Conservation (phyloP, 495 filamentous ascomycete genomes). For the Bryoglossum gracile region DNA sequence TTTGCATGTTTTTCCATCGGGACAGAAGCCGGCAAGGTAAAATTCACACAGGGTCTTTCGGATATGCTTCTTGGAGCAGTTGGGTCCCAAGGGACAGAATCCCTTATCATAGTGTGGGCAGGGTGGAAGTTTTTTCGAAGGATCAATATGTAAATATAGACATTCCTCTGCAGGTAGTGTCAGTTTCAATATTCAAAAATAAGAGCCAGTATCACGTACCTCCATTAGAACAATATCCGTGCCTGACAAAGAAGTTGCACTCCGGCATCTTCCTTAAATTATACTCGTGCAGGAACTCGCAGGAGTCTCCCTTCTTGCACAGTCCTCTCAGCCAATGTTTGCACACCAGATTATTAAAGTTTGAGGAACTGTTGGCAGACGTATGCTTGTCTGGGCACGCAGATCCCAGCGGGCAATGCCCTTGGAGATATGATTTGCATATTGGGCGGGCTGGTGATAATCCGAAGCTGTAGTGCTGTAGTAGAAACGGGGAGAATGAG, state of each 20-base stretch:
- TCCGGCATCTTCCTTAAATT: conserved; percentile 97
- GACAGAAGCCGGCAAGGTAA: conserved; percentile 93
- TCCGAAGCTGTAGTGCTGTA: conserved; percentile 67
- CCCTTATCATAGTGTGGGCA: conserved; percentile 95
- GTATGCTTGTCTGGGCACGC: conserved; percentile 63
- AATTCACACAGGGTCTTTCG: conserved; percentile 68
- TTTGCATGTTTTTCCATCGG: conserved; percentile 69
- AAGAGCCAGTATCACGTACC: conserved; percentile 9
- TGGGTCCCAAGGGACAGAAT: conserved; percentile 84
- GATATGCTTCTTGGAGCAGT: conserved; percentile 82
- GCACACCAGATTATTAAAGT: conserved; percentile 75
- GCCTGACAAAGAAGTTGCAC: conserved; percentile 84
- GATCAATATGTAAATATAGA: conserved; percentile 89
- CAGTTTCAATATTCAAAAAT: neutral
- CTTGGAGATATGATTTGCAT: conserved; percentile 74
- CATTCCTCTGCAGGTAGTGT: conserved; percentile 60
- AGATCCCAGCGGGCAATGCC: conserved; percentile 71
- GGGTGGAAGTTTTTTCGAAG: conserved; percentile 67
- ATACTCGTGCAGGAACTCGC: conserved; percentile 97
- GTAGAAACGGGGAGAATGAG: conserved; percentile 68
- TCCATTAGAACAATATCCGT: conserved; percentile 89
- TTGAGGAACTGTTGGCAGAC: conserved; percentile 44
- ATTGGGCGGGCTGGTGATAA: conserved; percentile 64
- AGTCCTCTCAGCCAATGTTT: conserved; percentile 97
- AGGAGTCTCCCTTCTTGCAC: conserved; percentile 92